Evolutionary conservation across 2,329 filamentous ascomycete species (phyloP).

Genomic region (Aspergillus fijiensis): DNA sequence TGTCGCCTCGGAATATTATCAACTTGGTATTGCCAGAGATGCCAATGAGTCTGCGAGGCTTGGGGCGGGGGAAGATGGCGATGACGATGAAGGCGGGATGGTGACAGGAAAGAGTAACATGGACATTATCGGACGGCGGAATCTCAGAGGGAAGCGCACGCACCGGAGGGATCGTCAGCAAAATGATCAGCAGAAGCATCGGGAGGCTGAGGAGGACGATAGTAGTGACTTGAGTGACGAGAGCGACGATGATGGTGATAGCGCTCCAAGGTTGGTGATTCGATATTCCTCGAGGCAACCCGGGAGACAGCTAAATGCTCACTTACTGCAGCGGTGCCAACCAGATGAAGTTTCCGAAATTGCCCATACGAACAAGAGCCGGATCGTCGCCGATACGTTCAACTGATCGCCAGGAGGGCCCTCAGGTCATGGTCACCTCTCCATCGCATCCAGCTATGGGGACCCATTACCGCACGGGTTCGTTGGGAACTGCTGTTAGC

Average conservation of each 20-base stretch:
- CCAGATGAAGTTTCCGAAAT: conserved; percentile 94
- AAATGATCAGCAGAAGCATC: conserved; percentile 53
- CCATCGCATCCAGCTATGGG: conserved; percentile 52
- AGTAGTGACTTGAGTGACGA: conserved; percentile 67
- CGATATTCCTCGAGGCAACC: not conserved
- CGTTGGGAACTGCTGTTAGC: conserved; percentile 56
- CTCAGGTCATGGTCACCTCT: conserved; percentile 56
- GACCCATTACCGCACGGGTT: conserved; percentile 53
- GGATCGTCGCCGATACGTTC: conserved; percentile 81
- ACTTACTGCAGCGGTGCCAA: conserved; percentile 63
- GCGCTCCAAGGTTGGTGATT: conserved; percentile 33
- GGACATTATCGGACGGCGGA: conserved; percentile 56
- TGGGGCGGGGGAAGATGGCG: conserved; percentile 48
- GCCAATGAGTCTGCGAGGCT: conserved; percentile 27
- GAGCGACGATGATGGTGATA: conserved; percentile 62
- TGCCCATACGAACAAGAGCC: conserved; percentile 82
- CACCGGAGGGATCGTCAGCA: conserved; percentile 42
- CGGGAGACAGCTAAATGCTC: conserved; percentile 13
- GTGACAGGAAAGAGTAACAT: conserved; percentile 58
- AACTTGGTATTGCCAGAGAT: conserved; percentile 42
- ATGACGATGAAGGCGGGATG: conserved; percentile 64
- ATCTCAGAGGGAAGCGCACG: conserved; percentile 32
- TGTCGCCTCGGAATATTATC: conserved; percentile 63
- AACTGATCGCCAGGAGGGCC: conserved; percentile 44
- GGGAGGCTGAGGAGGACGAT: conserved; percentile 61